These are phyloP conservation scores for Pestalotiopsis sp. DNA, from an alignment of 2,329 filamentous ascomycete genomes.

Conservation along the genomic window DNA sequence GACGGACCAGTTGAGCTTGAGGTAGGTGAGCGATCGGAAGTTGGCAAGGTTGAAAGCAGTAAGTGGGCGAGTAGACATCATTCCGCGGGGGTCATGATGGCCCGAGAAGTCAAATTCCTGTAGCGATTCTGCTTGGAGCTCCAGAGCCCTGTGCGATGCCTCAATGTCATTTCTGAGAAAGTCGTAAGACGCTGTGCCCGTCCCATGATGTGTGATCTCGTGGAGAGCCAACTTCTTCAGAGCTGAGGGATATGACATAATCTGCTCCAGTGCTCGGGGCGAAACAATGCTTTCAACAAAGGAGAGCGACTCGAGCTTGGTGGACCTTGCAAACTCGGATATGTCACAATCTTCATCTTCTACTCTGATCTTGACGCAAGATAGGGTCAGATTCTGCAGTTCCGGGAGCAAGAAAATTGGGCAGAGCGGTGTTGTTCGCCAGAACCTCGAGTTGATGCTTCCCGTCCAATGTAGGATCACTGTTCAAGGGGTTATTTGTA, in stretches of 20 bases:
- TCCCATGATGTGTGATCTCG: not conserved
- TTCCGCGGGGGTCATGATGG: not conserved
- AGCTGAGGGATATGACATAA: not conserved
- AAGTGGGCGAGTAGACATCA: not conserved
- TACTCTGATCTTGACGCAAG: slow-evolving; percentile 2
- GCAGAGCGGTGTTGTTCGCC: not conserved
- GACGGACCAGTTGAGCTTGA: not conserved
- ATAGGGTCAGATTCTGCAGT: not conserved
- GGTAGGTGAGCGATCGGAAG: not conserved
- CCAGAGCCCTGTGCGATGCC: not conserved
- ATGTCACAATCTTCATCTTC: not conserved
- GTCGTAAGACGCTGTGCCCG: not conserved
- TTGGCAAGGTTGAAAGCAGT: not conserved
- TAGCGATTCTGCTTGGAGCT: not conserved
- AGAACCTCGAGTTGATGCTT: not conserved
- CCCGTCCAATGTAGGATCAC: slow-evolving; percentile 7
- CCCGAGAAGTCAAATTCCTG: not conserved
- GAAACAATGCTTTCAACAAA: slow-evolving; percentile 4
- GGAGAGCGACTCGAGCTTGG: not conserved
- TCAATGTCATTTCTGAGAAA: not conserved
- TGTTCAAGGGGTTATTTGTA: not conserved
- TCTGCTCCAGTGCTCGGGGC: not conserved
- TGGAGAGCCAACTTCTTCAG: not conserved
- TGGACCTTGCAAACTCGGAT: not conserved
- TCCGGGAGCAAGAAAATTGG: slow-evolving; percentile 4